These are phyloP conservation scores for Cryptosporidium meleagridis DNA, from an alignment of 169 alveolate genomes.

Conservation along the genomic window DNA sequence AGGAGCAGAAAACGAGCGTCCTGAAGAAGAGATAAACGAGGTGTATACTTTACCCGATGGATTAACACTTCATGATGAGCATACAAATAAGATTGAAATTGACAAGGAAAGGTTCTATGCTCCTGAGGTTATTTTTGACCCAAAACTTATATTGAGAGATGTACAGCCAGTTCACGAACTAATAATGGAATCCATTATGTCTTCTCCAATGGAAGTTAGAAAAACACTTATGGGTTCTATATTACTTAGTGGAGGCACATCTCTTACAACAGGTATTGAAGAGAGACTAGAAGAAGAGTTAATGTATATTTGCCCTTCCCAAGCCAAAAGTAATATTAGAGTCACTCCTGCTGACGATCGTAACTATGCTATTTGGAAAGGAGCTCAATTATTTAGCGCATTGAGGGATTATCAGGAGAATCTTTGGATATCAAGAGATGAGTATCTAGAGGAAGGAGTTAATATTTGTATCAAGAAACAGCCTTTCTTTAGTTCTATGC, in stretches of 20 bases:
- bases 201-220: conserved; percentile 79
- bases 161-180: conserved; percentile 78
- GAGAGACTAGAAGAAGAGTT: conserved; percentile 69
- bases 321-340: conserved; percentile 61
- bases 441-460: conserved; percentile 78
- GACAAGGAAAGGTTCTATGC: conserved; percentile 87
- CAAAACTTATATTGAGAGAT: conserved; percentile 79
- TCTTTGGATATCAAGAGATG: conserved; percentile 80
- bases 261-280: conserved; percentile 76
- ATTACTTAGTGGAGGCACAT: conserved; percentile 79
- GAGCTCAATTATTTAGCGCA: conserved; percentile 72
- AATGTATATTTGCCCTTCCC: conserved; percentile 73
- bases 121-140: conserved; percentile 87
- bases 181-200: conserved; percentile 79
- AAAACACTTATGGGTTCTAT: conserved; percentile 77
- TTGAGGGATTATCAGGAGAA: conserved; percentile 76
- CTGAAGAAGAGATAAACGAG: conserved; percentile 75
- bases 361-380: conserved; percentile 63
- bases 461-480: conserved; percentile 76
- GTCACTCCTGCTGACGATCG: conserved; percentile 70
- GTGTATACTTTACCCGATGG: conserved; percentile 88
- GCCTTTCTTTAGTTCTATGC: conserved; percentile 32
- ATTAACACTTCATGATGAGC: conserved; percentile 84
- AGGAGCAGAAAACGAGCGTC: conserved; percentile 81
- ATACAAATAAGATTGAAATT: conserved; percentile 78